A percentile compares a stretch with the other conserved stretches of the same genome.
These are phyloP conservation scores for Massarina eburnea DNA, from an alignment of 2,329 filamentous ascomycete species.

Conservation along the genomic window DNA sequence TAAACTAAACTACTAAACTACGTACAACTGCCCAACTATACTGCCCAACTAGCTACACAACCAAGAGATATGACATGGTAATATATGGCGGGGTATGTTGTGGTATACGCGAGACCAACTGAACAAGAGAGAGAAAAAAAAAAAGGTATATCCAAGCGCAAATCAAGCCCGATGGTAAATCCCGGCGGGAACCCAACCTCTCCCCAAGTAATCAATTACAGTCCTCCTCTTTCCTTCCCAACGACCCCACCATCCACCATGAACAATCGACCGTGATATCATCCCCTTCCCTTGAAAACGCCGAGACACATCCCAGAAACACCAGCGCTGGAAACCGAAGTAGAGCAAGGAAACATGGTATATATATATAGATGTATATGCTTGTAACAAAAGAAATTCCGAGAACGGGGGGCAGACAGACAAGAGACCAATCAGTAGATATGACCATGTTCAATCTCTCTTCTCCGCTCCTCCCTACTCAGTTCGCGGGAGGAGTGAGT, in stretches of 20 bases:
- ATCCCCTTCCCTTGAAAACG: background rate
- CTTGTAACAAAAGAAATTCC: background rate
- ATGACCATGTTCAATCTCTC: constrained; percentile 45
- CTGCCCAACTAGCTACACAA: too few species aligned
- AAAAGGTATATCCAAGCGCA: too few species aligned
- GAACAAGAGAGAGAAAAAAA: too few species aligned
- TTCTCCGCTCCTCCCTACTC: constrained; percentile 43
- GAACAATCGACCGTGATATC: background rate
- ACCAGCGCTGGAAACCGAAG: constrained; percentile 10
- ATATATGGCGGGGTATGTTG: too few species aligned
- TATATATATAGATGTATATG: too few species aligned
- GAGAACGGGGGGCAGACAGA: background rate
- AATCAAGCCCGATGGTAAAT: background rate
- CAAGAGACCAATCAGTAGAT: background rate
- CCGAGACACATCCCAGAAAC: constrained; percentile 4
- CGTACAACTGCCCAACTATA: too few species aligned
- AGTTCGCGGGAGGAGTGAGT: constrained; percentile 35
- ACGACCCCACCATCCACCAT: background rate
- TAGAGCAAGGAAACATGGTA: background rate
- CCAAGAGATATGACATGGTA: too few species aligned
- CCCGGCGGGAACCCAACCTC: background rate
- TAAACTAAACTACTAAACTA: too few species aligned
- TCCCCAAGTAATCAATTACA: background rate
- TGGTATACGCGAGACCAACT: too few species aligned
- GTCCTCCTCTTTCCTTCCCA: background rate